Base-by-base conservation (phyloP, 2,329 filamentous ascomycete species). In the Aspergillus intermedius region DNA sequence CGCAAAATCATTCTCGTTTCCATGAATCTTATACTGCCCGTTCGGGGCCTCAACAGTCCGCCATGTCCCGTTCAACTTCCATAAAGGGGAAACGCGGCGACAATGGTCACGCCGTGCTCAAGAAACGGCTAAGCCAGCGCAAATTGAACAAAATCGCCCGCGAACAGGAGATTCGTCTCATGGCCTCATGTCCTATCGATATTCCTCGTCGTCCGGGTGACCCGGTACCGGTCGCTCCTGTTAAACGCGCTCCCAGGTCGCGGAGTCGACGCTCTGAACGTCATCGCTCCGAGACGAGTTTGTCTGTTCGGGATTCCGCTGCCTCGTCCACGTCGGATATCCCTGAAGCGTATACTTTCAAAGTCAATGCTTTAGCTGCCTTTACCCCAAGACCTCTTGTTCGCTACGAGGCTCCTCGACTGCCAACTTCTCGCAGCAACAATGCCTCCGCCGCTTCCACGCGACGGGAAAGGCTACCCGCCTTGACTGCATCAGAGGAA, bases 101-200 rank as follows among this genome's bases (percentile, higher is more conserved):
- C 49, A 76, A 78, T 55, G 80, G 83, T 45, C 73, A 73, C 5
- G 67, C 74, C 21, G 70, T 85, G 23, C 70, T 80, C 45, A 80
- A 83, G 50, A 83, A 84, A 52, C 88, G 83, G 62, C 86, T 86
- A 37, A 90, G 82, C 73, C 94, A 88, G 70, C 81, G 85, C 59
- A 83, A 84, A 60, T 84, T 85, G 57, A 78, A 86, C 54, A 87
- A 94, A 54, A 81, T 82, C 63, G 78, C 86, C 50, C 80, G 91
- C 49, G 91, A 95, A 69, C 88, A 88, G 53, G 89, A 95, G 69
- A 90, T 96, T 62, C 87, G 84, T 63, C 83, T 88, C 47, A 88
- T 96, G 86, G 87, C 82, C 61, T 80, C 82, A 37, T 79, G 78
- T 52, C 76, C 78, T 2, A 79, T 84, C 56, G 83, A 87, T 5